Percentiles rank a stretch among this genome's conserved stretches.
phyloP scores from a whole-genome alignment of 257 asterid species.

The Solanum paucissectum region DNA sequence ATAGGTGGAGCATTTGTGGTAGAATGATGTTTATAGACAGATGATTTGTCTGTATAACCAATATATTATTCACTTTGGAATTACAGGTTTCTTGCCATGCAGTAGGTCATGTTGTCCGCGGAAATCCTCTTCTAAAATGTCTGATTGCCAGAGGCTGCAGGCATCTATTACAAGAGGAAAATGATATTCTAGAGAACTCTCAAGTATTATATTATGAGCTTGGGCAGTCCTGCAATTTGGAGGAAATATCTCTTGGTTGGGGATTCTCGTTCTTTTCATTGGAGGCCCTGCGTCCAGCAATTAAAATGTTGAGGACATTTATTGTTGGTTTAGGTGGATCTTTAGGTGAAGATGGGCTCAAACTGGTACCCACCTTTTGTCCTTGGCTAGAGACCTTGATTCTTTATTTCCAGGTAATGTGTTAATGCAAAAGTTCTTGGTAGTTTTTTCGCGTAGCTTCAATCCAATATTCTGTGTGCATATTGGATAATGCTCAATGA shows the following conservation, averaged over 20 bases:
- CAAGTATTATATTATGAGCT: slow-evolving; percentile 36
- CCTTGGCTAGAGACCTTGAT: slow-evolving; percentile 64
- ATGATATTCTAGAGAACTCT: slow-evolving; percentile 17
- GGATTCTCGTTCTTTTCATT: slow-evolving; percentile 61
- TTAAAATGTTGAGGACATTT: slow-evolving; percentile 39
- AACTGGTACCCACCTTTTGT: slow-evolving; percentile 45
- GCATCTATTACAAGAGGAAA: slow-evolving; percentile 28
- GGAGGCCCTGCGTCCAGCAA: slow-evolving; percentile 52
- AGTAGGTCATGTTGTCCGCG: slow-evolving; percentile 40
- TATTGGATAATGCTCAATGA: neutral
- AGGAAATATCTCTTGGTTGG: slow-evolving; percentile 84
- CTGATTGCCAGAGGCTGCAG: slow-evolving; percentile 67
- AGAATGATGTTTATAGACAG: neutral
- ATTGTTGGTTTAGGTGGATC: slow-evolving; percentile 81
- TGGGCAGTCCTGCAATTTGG: slow-evolving; percentile 50
- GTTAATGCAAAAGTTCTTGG: neutral
- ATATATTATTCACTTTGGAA: slow-evolving; percentile 4
- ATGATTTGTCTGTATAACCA: slow-evolving; percentile 3
- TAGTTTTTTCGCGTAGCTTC: neutral
- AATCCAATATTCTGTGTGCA: neutral
- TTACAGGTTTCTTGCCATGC: slow-evolving; percentile 56
- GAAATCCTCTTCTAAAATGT: slow-evolving; percentile 47
- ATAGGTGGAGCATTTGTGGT: neutral
- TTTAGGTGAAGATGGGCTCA: slow-evolving; percentile 62
- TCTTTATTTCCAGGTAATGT: slow-evolving; percentile 73